Percentiles rank a stretch among this genome's conserved stretches.
These are phyloP conservation scores for Spiraea crenata DNA, from an alignment of 331 rosid genomes.

Conservation along the genomic window DNA sequence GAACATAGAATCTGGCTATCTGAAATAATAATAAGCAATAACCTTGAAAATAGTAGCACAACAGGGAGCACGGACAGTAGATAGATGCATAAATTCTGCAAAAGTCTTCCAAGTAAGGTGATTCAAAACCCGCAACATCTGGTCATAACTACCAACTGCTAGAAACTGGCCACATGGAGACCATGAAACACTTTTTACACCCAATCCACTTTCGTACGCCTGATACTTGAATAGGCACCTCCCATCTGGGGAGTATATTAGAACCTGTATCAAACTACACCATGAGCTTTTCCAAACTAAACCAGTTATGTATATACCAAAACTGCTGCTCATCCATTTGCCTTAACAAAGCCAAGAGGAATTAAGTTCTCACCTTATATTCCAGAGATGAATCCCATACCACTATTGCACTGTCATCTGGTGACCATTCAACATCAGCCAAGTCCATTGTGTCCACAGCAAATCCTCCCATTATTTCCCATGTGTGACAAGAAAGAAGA, in stretches of 20 bases:
- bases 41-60: conserved; percentile 88
- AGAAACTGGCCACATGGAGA: conserved; percentile 96
- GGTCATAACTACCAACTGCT: conserved; percentile 96
- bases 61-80: conserved; percentile 81
- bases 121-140: conserved; percentile 91
- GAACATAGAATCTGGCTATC: neutral
- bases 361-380: conserved; percentile 58
- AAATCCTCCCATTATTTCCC: conserved; percentile 95
- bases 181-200: conserved; percentile 93
- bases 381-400: conserved; percentile 97
- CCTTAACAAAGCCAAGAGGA: conserved; percentile 7
- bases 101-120: conserved; percentile 97
- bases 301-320: neutral
- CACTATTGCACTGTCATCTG: conserved; percentile 93
- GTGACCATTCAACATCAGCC: conserved; percentile 94
- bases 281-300: conserved; percentile 18
- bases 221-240: conserved; percentile 92
- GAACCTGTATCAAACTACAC: conserved; percentile 59
- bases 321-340: neutral
- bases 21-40: conserved; percentile 14
- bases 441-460: conserved; percentile 89
- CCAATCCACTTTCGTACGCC: conserved; percentile 95
- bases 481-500: conserved; percentile 83
- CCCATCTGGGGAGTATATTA: conserved; percentile 95
- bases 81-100: conserved; percentile 87